Conservation (phyloP, 495 filamentous ascomycete species). For the Wilcoxina mikolae region DNA sequence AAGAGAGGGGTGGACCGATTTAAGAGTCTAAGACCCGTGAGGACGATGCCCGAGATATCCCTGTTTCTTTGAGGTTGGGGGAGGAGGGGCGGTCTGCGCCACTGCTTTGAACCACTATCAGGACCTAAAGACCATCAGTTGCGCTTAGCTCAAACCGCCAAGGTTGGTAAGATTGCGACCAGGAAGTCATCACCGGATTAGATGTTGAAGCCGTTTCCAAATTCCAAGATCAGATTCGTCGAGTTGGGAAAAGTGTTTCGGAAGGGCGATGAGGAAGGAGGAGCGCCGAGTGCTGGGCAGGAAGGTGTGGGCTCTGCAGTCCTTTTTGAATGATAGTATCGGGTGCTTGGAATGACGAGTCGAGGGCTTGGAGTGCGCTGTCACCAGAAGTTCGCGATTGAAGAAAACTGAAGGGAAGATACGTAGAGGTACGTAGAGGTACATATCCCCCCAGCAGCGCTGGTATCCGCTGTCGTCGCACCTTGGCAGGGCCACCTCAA, state of each 20-base stretch:
- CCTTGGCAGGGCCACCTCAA: too few relatives aligned
- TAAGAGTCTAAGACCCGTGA: not conserved
- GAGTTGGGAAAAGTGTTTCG: too few relatives aligned
- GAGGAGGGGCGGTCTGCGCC: not conserved
- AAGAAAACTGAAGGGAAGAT: too few relatives aligned
- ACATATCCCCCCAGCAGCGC: too few relatives aligned
- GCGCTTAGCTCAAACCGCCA: not conserved
- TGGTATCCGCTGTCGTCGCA: too few relatives aligned
- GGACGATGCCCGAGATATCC: constrained; percentile 1
- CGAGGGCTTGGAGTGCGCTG: too few relatives aligned
- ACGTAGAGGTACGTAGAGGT: too few relatives aligned
- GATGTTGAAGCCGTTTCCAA: not conserved
- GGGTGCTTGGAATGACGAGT: too few relatives aligned
- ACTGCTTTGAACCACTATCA: constrained; percentile 1
- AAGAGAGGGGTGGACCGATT: not conserved
- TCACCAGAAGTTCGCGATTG: too few relatives aligned
- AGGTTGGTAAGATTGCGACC: constrained; percentile 1
- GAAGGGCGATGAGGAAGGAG: not conserved
- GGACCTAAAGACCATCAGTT: not conserved
- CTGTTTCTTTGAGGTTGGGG: not conserved
- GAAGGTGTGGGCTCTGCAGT: too few relatives aligned
- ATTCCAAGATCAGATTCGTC: not conserved
- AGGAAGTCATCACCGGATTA: not conserved
- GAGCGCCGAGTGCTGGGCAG: not conserved
- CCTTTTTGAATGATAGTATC: too few relatives aligned